Evolutionary conservation across 179 eudicot genomes (phyloP).

Genomic region (Corrigiola litoralis): DNA sequence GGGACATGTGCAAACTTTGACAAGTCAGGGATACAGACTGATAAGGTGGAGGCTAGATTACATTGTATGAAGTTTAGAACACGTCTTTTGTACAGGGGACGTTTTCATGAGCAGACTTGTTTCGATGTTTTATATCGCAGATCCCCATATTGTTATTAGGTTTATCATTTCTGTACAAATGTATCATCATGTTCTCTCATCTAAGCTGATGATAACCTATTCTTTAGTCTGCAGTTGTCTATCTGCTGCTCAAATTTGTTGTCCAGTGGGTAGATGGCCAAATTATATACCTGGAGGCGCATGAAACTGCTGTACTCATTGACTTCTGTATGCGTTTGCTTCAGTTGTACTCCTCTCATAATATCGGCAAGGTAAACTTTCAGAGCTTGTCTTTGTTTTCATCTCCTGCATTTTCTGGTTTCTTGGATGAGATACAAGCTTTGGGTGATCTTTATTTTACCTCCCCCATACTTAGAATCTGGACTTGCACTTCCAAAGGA

Average conservation of each 20-base stretch:
- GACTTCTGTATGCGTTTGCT: slow-evolving; percentile 85
- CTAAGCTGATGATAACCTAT: slow-evolving; percentile 25
- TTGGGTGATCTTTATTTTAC: background rate
- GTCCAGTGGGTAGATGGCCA: slow-evolving; percentile 98
- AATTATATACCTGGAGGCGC: slow-evolving; percentile 84
- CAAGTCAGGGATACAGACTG: no score
- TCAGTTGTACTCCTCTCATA: slow-evolving; percentile 88
- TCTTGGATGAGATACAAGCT: background rate
- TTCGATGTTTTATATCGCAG: no score
- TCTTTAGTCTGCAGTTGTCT: slow-evolving; percentile 83
- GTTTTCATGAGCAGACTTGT: no score
- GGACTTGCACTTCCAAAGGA: background rate
- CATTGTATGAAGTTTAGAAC: no score
- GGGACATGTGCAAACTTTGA: no score
- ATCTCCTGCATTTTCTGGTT: background rate
- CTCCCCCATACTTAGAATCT: background rate
- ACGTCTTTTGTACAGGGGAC: no score
- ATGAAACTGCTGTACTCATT: slow-evolving; percentile 72
- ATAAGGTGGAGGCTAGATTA: no score
- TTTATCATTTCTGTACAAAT: background rate
- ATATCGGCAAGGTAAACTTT: slow-evolving; percentile 82
- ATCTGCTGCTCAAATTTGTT: slow-evolving; percentile 78
- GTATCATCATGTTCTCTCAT: background rate
- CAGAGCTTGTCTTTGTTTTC: background rate
- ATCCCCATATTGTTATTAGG: no score